Conservation (phyloP, 202 grass and related monocot species). For the Musa balbisiana region DNA sequence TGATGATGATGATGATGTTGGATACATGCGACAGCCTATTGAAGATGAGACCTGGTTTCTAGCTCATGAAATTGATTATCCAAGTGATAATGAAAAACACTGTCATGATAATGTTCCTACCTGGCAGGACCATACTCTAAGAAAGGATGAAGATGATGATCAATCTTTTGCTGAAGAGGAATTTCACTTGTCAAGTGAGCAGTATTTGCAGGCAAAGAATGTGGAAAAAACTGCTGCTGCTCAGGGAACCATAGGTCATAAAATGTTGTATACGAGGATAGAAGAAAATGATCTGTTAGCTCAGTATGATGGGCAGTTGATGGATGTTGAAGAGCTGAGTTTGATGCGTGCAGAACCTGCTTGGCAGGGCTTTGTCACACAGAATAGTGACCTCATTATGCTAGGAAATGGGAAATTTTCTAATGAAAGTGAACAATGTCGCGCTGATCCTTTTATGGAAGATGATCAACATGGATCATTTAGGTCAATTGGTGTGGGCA, state of each 20-base stretch:
- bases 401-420: constrained; percentile 13
- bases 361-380: constrained; percentile 28
- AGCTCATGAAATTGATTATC: constrained; percentile 97
- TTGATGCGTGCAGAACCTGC: constrained; percentile 23
- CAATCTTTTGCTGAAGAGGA: constrained; percentile 91
- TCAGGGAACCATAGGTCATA: constrained; percentile 37
- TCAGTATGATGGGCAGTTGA: constrained; percentile 67
- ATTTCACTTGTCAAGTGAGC: constrained; percentile 82
- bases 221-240: constrained; percentile 42
- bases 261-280: constrained; percentile 30
- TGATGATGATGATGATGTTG: constrained; percentile 92
- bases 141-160: constrained; percentile 80
- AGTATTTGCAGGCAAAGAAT: constrained; percentile 62
- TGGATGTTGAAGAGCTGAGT: constrained; percentile 27
- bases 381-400: constrained; percentile 16
- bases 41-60: constrained; percentile 99
- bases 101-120: constrained; percentile 43
- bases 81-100: constrained; percentile 93
- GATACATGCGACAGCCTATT: constrained; percentile 92
- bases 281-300: constrained; percentile 74
- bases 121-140: constrained; percentile 38
- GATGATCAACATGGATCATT: constrained; percentile 97
- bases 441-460: constrained; percentile 66
- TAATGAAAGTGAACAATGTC: not conserved
- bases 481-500: constrained; percentile 92